Conservation (phyloP, 2,329 filamentous ascomycete genomes). For the Epichloe hybrida region DNA sequence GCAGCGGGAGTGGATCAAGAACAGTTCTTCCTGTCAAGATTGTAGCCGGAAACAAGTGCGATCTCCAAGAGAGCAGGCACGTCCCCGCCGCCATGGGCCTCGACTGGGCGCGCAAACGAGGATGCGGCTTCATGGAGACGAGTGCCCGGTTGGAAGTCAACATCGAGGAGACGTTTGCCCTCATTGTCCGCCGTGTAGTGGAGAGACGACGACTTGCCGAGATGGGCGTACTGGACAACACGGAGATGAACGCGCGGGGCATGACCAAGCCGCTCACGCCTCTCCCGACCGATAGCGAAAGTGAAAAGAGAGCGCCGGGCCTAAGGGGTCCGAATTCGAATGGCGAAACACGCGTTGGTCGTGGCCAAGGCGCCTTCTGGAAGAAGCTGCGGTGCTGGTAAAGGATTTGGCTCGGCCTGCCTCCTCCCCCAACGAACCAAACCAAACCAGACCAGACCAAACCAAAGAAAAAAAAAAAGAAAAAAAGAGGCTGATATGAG, state of each 20-base stretch:
- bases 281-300: conserved; percentile 25
- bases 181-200: conserved; percentile 48
- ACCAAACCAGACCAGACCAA: too few relatives aligned
- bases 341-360: conserved; percentile 29
- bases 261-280: conserved; percentile 46
- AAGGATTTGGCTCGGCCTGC: conserved; percentile 2
- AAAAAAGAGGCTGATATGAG: background rate
- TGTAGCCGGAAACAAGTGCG: conserved; percentile 77
- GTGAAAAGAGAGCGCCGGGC: conserved; percentile 34
- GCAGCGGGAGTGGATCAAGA: conserved; percentile 25
- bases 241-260: conserved; percentile 34
- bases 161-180: conserved; percentile 77
- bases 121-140: conserved; percentile 84
- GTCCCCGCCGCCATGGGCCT: conserved; percentile 58
- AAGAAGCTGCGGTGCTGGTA: conserved; percentile 43
- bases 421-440: too few relatives aligned
- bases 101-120: conserved; percentile 59
- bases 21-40: conserved; percentile 66
- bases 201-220: conserved; percentile 41
- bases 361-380: conserved; percentile 36
- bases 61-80: conserved; percentile 55
- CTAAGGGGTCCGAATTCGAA: conserved; percentile 29
- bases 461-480: too few relatives aligned
- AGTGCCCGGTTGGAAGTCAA: conserved; percentile 74
- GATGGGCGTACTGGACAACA: conserved; percentile 28